Evolutionary conservation across 768 basidiomycete genomes (phyloP), one percentile per base, ranked within the genome.

Genomic region (Coprinopsis marcescibilis): DNA sequence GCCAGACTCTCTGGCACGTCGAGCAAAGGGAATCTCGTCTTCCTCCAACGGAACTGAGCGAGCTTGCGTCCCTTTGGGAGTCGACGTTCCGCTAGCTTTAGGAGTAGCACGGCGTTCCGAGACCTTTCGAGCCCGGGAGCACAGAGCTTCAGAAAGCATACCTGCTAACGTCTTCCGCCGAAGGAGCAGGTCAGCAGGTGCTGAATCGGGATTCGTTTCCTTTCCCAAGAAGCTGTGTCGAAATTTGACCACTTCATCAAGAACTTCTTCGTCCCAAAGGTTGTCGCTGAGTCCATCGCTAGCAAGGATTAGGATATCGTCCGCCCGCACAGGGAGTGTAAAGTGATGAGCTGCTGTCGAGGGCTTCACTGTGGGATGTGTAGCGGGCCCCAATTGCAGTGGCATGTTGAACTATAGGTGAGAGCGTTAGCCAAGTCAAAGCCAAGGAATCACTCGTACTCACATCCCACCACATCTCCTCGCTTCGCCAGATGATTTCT

Each of bases 391-490:
- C 17, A 77, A 59, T 54, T 75, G 71, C 1, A 73, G 71, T 0
- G 75, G 75, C 25, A 69, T 76, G 61, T 75, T 73, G 54, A 58
- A 71, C 60, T 60, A 46, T 4, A 32, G 43, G 25, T 29, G 21
- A 42, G 15, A 49, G 48, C 29, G 26, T 14, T 8, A 34, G 17
- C n/a, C 14, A 11, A 10, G 25, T 26, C n/a, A 41, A 38, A 32
- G 12, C 19, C 17, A 15, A 45, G 15, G 25, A 30, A 36, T 7
- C 3, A 27, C 6, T 12, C 30, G 43, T 27, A 71, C 80, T 60
- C 57, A 81, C 80, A 12, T 73, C 76, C 77, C 90, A 92, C 80
- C 92, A 93, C 89, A 95, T 94, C 64, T 96, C 94, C 34, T 88
- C 79, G 40, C 83, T 87, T 25, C 92, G 75, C 83, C 91, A 96